A percentile compares a stretch with the other conserved stretches of the same genome.
These are phyloP conservation scores for Pulveroboletus sp. DNA, from an alignment of 768 basidiomycete species.

Conservation along the genomic window DNA sequence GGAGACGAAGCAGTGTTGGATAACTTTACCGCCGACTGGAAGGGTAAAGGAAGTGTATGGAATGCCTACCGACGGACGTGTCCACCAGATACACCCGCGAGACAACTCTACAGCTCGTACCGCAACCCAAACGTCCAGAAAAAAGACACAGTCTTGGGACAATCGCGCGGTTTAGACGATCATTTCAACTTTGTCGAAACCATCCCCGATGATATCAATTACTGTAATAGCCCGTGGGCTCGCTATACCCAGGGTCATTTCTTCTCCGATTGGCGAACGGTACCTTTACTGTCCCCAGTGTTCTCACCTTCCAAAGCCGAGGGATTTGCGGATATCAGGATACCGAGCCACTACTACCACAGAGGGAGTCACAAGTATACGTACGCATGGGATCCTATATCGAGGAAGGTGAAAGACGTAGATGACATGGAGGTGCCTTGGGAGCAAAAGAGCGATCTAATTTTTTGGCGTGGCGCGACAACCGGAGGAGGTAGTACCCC, in stretches of 20 bases:
- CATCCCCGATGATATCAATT: conserved; percentile 69
- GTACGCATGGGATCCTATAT: conserved; percentile 85
- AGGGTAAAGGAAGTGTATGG: conserved; percentile 83
- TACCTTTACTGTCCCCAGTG: conserved; percentile 87
- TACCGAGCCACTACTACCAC: conserved; percentile 97
- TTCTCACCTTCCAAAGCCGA: conserved; percentile 87
- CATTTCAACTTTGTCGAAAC: conserved; percentile 64
- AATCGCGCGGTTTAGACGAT: conserved; percentile 33
- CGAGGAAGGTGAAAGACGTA: conserved; percentile 66
- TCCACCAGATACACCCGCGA: conserved; percentile 70
- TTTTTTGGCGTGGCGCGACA: conserved; percentile 96
- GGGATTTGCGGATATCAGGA: conserved; percentile 87
- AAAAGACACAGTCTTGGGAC: conserved; percentile 25
- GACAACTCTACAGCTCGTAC: conserved; percentile 78
- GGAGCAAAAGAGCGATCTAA: conserved; percentile 81
- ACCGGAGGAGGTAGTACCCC: conserved; percentile 93
- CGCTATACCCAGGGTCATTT: conserved; percentile 92
- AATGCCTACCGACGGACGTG: conserved; percentile 94
- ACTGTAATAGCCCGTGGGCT: conserved; percentile 78
- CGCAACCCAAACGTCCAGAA: conserved; percentile 43
- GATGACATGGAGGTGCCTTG: conserved; percentile 89
- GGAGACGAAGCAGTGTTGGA: conserved; percentile 60
- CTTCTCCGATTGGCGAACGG: conserved; percentile 94
- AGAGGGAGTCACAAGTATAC: conserved; percentile 79
- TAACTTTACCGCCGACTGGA: conserved; percentile 82